Evolutionary conservation across 108 stramenopile species (phyloP).

Genomic region (Discostella stelligeroides): DNA sequence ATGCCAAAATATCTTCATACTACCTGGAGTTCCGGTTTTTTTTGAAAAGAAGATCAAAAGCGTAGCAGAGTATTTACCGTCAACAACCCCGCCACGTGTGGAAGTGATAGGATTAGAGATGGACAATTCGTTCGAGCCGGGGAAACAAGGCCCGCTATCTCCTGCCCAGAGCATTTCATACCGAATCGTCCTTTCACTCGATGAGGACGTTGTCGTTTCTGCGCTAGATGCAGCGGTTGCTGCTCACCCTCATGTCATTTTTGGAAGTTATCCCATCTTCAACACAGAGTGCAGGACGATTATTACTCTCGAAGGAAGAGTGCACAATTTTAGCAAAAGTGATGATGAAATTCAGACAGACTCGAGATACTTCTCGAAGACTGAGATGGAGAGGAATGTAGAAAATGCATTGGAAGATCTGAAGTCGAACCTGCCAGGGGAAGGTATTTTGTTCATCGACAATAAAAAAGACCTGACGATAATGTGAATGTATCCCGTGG

Average conservation of each 20-base stretch:
- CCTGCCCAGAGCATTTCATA: conserved; percentile 57
- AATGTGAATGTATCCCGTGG: too few relatives aligned
- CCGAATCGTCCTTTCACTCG: conserved; percentile 66
- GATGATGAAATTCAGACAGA: neutral
- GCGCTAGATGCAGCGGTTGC: conserved; percentile 69
- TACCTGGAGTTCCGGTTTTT: conserved; percentile 93
- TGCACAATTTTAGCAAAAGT: conserved; percentile 27
- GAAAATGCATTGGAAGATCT: conserved; percentile 73
- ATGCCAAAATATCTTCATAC: conserved; percentile 91
- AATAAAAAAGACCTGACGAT: conserved; percentile 51
- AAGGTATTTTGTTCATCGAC: conserved; percentile 76
- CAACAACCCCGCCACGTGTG: neutral
- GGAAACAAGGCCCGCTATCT: neutral
- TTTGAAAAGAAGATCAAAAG: conserved; percentile 85
- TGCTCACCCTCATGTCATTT: conserved; percentile 68
- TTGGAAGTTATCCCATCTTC: conserved; percentile 82
- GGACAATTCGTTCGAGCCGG: neutral
- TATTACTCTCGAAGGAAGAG: conserved; percentile 75
- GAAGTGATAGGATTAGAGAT: conserved; percentile 14
- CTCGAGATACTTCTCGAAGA: conserved; percentile 38
- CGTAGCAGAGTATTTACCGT: conserved; percentile 59
- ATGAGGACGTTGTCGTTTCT: conserved; percentile 74
- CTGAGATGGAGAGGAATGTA: conserved; percentile 70
- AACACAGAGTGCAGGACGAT: conserved; percentile 83
- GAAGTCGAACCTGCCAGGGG: conserved; percentile 70